A percentile compares a stretch with the other conserved stretches of the same genome.
Conservation (phyloP, 306 rosid species). For the Trifolium dubium region DNA sequence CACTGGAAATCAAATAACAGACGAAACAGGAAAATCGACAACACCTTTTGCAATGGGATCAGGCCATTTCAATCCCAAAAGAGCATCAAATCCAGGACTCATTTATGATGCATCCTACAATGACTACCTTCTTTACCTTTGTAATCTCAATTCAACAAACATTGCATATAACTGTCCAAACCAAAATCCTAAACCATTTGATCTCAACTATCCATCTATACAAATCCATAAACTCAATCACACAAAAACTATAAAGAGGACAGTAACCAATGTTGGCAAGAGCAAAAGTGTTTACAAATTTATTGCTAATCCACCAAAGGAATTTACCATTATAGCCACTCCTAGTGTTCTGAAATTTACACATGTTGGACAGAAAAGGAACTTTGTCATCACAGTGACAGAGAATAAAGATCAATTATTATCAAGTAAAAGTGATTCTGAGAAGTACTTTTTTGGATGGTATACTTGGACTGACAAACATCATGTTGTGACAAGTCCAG, state of each 20-base stretch:
- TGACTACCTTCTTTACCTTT: slow-evolving; percentile 71
- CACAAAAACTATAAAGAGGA: slow-evolving; percentile 53
- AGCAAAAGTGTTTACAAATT: slow-evolving; percentile 64
- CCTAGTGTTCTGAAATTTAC: slow-evolving; percentile 63
- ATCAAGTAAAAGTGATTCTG: slow-evolving; percentile 28
- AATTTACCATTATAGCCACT: slow-evolving; percentile 57
- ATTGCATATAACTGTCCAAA: slow-evolving; percentile 57
- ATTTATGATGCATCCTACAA: slow-evolving; percentile 77
- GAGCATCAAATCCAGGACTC: slow-evolving; percentile 83
- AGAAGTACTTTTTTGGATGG: slow-evolving; percentile 71
- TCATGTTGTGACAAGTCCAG: slow-evolving; percentile 66
- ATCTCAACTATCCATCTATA: slow-evolving; percentile 87
- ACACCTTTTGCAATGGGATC: slow-evolving; percentile 83
- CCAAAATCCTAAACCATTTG: slow-evolving; percentile 39
- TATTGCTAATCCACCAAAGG: slow-evolving; percentile 55
- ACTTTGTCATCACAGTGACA: slow-evolving; percentile 63
- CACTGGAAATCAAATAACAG: slow-evolving; percentile 59
- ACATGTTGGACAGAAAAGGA: slow-evolving; percentile 61
- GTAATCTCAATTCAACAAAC: slow-evolving; percentile 49
- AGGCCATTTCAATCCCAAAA: slow-evolving; percentile 76
- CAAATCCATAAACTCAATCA: slow-evolving; percentile 63
- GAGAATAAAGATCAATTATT: slow-evolving; percentile 36
- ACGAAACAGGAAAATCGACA: slow-evolving; percentile 59
- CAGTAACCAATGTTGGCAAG: slow-evolving; percentile 78
- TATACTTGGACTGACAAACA: slow-evolving; percentile 62